A percentile compares a stretch with the other conserved stretches of the same genome.
These are phyloP conservation scores for Colletotrichum lini DNA, from an alignment of 2,329 filamentous ascomycete genomes.

Conservation along the genomic window DNA sequence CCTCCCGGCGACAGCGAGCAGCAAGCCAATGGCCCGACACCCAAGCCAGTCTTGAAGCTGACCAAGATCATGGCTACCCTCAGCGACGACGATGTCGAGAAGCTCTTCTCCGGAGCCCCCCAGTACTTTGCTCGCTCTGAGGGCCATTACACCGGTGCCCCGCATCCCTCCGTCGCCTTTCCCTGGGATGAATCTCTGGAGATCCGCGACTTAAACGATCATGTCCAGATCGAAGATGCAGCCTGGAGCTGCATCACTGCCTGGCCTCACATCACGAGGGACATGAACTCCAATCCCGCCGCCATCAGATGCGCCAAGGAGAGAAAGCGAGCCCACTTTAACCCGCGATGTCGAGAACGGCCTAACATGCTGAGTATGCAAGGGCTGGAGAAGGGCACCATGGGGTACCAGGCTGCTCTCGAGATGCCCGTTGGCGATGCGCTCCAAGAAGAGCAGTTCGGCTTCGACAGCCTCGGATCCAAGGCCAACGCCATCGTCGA, in stretches of 20 bases:
- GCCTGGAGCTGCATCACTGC: conserved; percentile 75
- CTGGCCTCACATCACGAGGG: conserved; percentile 73
- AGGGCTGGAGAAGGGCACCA: conserved; percentile 78
- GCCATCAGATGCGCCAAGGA: conserved; percentile 59
- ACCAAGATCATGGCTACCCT: conserved; percentile 73
- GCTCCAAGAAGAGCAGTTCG: conserved; percentile 73
- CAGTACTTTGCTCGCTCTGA: conserved; percentile 77
- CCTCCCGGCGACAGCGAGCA: conserved; percentile 62
- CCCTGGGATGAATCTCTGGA: conserved; percentile 76
- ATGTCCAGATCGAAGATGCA: conserved; percentile 73
- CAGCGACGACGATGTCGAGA: conserved; percentile 72
- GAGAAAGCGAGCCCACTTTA: conserved; percentile 69
- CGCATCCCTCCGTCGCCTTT: conserved; percentile 75
- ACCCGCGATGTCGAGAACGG: conserved; percentile 71
- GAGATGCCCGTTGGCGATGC: conserved; percentile 76
- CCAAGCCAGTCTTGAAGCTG: conserved; percentile 64
- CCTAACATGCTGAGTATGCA: conserved; percentile 82
- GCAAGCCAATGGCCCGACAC: conserved; percentile 55
- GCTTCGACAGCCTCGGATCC: conserved; percentile 69
- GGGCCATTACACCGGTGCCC: conserved; percentile 71
- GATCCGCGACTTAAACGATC: conserved; percentile 76
- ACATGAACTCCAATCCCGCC: conserved; percentile 62
- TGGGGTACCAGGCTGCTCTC: conserved; percentile 78
- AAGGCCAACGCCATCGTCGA: conserved; percentile 70
- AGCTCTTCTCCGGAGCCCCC: conserved; percentile 82